Base-by-base conservation (phyloP, 768 basidiomycete genomes). In the Coprinopsis sp. region DNA sequence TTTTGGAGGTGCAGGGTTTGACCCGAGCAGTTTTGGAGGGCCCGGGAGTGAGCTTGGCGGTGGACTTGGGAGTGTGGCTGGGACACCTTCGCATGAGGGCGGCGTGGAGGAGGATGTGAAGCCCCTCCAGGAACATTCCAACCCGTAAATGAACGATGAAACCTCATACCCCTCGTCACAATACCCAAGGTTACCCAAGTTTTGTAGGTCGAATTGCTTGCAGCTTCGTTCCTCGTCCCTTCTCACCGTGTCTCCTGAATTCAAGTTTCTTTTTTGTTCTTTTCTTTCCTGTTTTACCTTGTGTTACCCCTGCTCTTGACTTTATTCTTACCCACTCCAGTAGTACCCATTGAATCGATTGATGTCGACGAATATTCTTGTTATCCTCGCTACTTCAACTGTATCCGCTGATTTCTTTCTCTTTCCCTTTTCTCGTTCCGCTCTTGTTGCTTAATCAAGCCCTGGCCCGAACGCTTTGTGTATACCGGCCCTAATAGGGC, bases 301-400 rank as follows among this genome's bases (percentile, higher is more conserved):
- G 37, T 33, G 39, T 11, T 33, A n/a, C 47, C 19, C 48, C 27
- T 42, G 31, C 38, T 27, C 37, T 41, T 33, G 22, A 19, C 34
- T 34, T 31, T 44, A 14, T 47, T 47, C 28, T 43, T 43, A 49
- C 38, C 31, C 52, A 45, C n/a, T n/a, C n/a, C n/a, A n/a, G n/a
- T n/a, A n/a, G n/a, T n/a, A 39, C 23, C 40, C 38, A 38, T 54
- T 59, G 58, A 59, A 58, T 67, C 58, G 58, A 51, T 57, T 51
- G 46, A n/a, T n/a, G n/a, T n/a, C n/a, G n/a, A n/a, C n/a, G n/a
- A n/a, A n/a, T n/a, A n/a, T n/a, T n/a, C 51, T 44, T 54, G 28
- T 40, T 46, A 36, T 40, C 30, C 49, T 37, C 33, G 22, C 12
- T 38, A 24, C 39, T 19, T 27, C 33, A n/a, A n/a, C n/a, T n/a